phyloP scores from a whole-genome alignment of 805 yeast genomes.

The Yarrowia osloensis region DNA sequence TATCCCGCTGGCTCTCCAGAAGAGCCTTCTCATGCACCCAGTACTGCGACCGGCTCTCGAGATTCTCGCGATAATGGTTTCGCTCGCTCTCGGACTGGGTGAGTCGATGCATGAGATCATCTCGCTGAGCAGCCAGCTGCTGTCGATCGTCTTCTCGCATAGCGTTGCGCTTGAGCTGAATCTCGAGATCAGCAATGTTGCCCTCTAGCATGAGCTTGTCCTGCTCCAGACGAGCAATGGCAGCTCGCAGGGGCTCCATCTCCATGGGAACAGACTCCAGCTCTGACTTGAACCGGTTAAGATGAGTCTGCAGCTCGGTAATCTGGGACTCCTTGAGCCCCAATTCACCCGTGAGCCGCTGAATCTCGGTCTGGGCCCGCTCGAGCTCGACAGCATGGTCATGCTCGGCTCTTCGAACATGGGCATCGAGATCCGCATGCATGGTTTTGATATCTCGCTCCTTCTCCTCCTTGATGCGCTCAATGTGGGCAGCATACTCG shows the following conservation, averaged over 20 bases:
- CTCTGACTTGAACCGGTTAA: not conserved
- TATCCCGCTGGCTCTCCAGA: slow-evolving; percentile 7
- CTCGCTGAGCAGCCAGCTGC: slow-evolving; percentile 20
- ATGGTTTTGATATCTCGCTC: slow-evolving; percentile 13
- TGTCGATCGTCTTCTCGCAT: slow-evolving; percentile 1
- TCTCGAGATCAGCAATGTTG: slow-evolving; percentile 2
- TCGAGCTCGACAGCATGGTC: slow-evolving; percentile 22
- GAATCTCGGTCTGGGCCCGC: not conserved
- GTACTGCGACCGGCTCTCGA: slow-evolving; percentile 15
- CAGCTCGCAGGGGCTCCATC: slow-evolving; percentile 14
- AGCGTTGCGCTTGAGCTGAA: not conserved
- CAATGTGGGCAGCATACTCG: slow-evolving; percentile 2
- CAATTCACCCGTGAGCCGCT: not conserved
- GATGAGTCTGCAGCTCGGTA: not conserved
- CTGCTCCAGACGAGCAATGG: slow-evolving; percentile 22
- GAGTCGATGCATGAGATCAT: slow-evolving; percentile 13
- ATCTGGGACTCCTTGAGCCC: slow-evolving; percentile 2
- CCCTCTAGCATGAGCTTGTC: slow-evolving; percentile 12
- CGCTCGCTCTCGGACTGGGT: slow-evolving; percentile 6
- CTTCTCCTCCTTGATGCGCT: slow-evolving; percentile 19
- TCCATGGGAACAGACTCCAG: slow-evolving; percentile 17
- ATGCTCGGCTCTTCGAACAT: slow-evolving; percentile 1
- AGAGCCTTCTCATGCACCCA: slow-evolving; percentile 20
- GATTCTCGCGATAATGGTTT: slow-evolving; percentile 9
- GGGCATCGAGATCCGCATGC: slow-evolving; percentile 23